These are phyloP conservation scores for Termitomyces bulborhizus DNA, from an alignment of 768 basidiomycete species.

Conservation along the genomic window DNA sequence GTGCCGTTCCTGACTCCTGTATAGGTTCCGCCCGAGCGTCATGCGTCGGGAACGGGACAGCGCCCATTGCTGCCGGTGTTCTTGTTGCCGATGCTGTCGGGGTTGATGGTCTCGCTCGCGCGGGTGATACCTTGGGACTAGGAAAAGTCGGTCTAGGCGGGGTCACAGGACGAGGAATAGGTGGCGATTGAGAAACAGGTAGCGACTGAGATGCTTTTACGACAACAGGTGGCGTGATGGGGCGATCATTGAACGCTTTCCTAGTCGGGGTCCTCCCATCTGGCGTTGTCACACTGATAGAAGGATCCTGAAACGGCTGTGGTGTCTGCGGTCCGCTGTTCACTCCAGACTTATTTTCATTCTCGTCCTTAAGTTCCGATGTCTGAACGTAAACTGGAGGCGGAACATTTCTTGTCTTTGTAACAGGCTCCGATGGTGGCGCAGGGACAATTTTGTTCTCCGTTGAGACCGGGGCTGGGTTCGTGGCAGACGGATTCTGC, in stretches of 20 bases:
- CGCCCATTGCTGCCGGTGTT: too few species aligned
- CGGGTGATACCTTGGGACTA: background rate
- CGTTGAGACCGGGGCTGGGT: background rate
- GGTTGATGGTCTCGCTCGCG: background rate
- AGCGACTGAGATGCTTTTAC: background rate
- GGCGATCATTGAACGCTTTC: background rate
- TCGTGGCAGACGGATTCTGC: background rate
- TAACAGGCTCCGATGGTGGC: conserved; percentile 2
- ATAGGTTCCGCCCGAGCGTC: background rate
- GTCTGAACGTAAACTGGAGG: background rate
- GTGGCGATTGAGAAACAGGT: background rate
- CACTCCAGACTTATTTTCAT: conserved; percentile 1
- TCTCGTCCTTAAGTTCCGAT: background rate
- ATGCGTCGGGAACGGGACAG: background rate
- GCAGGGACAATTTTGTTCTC: conserved; percentile 3
- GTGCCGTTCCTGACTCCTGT: background rate
- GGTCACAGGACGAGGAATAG: background rate
- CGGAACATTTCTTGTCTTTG: conserved; percentile 3
- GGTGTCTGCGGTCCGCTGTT: conserved; percentile 8
- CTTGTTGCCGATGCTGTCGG: conserved; percentile 1
- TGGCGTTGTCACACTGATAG: conserved; percentile 4
- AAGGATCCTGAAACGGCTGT: conserved; percentile 5
- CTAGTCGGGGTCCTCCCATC: background rate
- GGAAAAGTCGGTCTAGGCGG: background rate
- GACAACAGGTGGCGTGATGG: background rate